Evolutionary conservation across 164 flowering plant species (phyloP).

Genomic region (Sextonia rubra): DNA sequence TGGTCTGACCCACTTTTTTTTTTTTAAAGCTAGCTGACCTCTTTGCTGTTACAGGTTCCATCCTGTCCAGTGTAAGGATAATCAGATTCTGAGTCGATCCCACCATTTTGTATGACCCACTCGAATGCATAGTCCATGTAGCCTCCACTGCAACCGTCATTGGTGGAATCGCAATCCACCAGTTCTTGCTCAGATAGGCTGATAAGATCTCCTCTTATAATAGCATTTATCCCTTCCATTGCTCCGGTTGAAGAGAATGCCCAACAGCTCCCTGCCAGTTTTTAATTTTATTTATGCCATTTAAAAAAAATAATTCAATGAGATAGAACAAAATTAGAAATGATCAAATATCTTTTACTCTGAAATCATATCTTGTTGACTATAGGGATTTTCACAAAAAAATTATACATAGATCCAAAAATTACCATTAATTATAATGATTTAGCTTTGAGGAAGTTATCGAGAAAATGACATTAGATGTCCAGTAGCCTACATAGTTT

Average conservation of each 20-base stretch:
- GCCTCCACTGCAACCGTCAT: conserved; percentile 69
- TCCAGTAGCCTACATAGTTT: too few species aligned
- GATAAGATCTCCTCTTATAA: conserved; percentile 53
- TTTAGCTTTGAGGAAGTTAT: too few species aligned
- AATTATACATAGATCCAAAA: too few species aligned
- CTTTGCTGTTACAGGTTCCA: conserved; percentile 48
- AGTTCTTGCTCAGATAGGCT: conserved; percentile 81
- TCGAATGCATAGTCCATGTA: conserved; percentile 73
- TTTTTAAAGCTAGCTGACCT: conserved; percentile 27
- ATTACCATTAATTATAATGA: too few species aligned
- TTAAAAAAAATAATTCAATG: background rate
- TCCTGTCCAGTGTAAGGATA: conserved; percentile 54
- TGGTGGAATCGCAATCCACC: conserved; percentile 60
- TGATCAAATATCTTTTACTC: too few species aligned
- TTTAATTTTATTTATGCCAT: too few species aligned
- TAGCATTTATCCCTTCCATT: conserved; percentile 63
- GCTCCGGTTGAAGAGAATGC: conserved; percentile 74
- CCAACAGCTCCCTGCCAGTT: conserved; percentile 60
- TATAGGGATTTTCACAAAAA: too few species aligned
- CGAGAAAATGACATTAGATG: too few species aligned
- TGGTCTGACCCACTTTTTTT: too few species aligned
- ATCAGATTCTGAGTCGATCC: conserved; percentile 56
- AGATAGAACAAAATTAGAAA: background rate
- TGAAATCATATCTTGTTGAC: too few species aligned
- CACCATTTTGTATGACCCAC: conserved; percentile 67